These are phyloP conservation scores for Xylariaceae sp. DNA, from an alignment of 2,329 filamentous ascomycete genomes.

Conservation along the genomic window DNA sequence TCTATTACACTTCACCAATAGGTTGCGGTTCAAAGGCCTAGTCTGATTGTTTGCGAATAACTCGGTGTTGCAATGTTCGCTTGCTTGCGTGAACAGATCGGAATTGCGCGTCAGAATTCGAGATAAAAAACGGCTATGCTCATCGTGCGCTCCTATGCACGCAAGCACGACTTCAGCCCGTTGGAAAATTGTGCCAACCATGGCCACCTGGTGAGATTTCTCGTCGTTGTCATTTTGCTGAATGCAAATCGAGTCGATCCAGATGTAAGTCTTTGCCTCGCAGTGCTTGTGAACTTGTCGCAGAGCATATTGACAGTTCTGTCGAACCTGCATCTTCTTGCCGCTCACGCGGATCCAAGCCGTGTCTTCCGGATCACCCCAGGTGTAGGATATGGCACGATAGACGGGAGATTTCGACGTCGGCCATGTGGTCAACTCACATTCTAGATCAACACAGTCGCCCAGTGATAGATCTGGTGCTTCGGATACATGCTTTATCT, in stretches of 20 bases:
- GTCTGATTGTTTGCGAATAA: background rate
- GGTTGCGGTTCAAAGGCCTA: background rate
- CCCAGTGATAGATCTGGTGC: background rate
- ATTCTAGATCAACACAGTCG: background rate
- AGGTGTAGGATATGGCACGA: background rate
- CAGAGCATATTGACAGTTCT: background rate
- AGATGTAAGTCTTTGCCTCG: background rate
- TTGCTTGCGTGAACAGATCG: background rate
- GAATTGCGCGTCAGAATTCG: background rate
- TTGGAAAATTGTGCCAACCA: background rate
- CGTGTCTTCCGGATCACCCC: background rate
- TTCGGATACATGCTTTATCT: background rate
- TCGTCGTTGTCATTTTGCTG: background rate
- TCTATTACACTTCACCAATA: background rate
- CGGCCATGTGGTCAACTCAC: background rate
- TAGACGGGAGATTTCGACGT: background rate
- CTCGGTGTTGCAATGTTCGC: background rate
- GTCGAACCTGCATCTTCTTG: background rate
- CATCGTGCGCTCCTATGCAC: background rate
- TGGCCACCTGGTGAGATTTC: background rate
- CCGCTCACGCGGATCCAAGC: background rate
- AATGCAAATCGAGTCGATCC: background rate
- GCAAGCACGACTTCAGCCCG: background rate
- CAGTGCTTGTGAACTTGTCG: background rate
- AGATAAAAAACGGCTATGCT: background rate